A percentile compares a stretch with the other conserved stretches of the same genome.
These are phyloP conservation scores for Leavenworthia alabamica DNA, from an alignment of 345 rosid genomes.

Conservation along the genomic window DNA sequence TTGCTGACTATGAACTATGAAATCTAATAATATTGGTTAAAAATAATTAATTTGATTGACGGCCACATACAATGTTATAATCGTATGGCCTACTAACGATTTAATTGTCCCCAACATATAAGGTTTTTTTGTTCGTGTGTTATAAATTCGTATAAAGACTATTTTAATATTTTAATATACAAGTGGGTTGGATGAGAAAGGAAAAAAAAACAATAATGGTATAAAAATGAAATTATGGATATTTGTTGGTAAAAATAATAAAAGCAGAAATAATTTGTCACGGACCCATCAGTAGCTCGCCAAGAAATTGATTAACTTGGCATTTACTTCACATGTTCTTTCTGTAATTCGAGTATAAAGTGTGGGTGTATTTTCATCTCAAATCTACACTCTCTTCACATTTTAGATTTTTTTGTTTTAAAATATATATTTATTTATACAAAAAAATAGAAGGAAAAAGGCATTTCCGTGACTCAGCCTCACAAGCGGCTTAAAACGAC, in stretches of 20 bases:
- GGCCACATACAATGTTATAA: neutral
- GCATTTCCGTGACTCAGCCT: slow-evolving; percentile 29
- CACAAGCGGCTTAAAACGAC: slow-evolving; percentile 33
- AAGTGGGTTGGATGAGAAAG: neutral
- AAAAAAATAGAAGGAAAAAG: neutral
- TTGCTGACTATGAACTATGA: neutral
- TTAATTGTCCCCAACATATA: neutral
- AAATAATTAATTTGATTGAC: neutral
- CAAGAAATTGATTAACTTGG: neutral
- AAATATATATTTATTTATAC: neutral
- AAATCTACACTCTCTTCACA: neutral
- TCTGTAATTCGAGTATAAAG: neutral
- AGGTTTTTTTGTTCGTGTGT: neutral
- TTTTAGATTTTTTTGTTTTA: neutral
- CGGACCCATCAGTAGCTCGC: neutral
- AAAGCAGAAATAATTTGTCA: neutral
- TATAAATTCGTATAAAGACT: neutral
- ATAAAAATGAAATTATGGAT: neutral
- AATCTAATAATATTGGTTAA: neutral
- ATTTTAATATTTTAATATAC: neutral
- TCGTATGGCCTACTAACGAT: neutral
- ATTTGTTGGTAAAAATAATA: neutral
- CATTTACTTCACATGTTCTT: slow-evolving; percentile 20
- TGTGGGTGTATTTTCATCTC: neutral
- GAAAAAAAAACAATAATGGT: neutral